phyloP scores from a whole-genome alignment of 2,329 filamentous ascomycete species.

The Leptographium wingfieldii region DNA sequence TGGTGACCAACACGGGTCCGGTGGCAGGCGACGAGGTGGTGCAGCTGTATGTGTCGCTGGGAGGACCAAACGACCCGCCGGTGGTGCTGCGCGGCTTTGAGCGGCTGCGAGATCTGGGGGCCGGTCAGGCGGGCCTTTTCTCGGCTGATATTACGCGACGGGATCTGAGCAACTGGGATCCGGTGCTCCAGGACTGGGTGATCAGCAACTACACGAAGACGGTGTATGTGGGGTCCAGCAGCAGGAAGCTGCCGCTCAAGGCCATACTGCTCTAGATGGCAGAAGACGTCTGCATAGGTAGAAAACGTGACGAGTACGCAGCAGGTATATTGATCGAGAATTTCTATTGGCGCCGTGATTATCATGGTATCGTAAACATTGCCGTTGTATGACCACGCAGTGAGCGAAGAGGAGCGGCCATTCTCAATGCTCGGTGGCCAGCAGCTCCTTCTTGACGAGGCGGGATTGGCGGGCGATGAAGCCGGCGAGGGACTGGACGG shows the following conservation, averaged over 20 bases:
- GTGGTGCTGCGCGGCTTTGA: slow-evolving; percentile 69
- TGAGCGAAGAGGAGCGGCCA: not conserved
- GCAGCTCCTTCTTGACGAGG: slow-evolving; percentile 8
- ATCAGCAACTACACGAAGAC: slow-evolving; percentile 38
- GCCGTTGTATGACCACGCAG: not conserved
- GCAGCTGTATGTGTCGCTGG: slow-evolving; percentile 71
- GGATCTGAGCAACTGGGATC: slow-evolving; percentile 82
- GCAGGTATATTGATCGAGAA: not conserved
- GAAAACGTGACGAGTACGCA: not conserved
- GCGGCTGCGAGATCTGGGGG: slow-evolving; percentile 50
- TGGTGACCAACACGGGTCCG: slow-evolving; percentile 58
- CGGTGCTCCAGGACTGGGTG: slow-evolving; percentile 71
- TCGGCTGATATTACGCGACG: slow-evolving; percentile 58
- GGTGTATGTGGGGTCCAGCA: slow-evolving; percentile 42
- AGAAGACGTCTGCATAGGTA: too few species aligned
- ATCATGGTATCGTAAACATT: too few species aligned
- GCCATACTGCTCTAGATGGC: slow-evolving; percentile 13
- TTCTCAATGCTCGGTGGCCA: not conserved
- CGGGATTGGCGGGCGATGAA: slow-evolving; percentile 11
- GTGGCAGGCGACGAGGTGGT: slow-evolving; percentile 56
- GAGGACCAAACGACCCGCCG: slow-evolving; percentile 58
- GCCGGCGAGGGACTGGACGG: slow-evolving; percentile 6
- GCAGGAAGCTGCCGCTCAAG: slow-evolving; percentile 37
- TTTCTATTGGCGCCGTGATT: too few species aligned
- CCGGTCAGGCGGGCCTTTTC: slow-evolving; percentile 58